A percentile compares a stretch with the other conserved stretches of the same genome.
phyloP scores from a whole-genome alignment of 148 eudicot species.

The Rhododendron simsii region DNA sequence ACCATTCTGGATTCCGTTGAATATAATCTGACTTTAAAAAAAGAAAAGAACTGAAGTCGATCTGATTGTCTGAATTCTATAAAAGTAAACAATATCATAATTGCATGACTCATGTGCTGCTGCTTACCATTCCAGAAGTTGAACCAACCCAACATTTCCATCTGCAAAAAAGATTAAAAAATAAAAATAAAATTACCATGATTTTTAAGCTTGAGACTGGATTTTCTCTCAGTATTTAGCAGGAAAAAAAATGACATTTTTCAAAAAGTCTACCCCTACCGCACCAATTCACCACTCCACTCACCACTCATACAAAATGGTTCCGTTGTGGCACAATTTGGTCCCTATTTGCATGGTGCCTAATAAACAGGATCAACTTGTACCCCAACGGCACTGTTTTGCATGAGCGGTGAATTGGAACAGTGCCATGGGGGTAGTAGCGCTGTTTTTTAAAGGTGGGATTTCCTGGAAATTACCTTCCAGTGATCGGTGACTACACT shows the following conservation, averaged over 20 bases:
- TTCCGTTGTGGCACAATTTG: too few species aligned
- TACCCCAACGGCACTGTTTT: too few species aligned
- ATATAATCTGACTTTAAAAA: too few species aligned
- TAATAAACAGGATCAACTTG: too few species aligned
- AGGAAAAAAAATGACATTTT: neutral
- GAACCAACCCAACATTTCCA: slow-evolving; percentile 34
- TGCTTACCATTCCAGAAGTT: slow-evolving; percentile 38
- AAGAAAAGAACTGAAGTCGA: too few species aligned
- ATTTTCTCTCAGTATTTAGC: neutral
- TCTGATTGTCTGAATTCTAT: neutral
- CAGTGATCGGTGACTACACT: slow-evolving; percentile 24
- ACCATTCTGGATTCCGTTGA: too few species aligned
- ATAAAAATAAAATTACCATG: too few species aligned
- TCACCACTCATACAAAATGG: too few species aligned
- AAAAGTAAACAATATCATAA: neutral
- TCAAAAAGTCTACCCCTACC: neutral
- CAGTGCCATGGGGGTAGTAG: too few species aligned
- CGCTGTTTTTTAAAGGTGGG: neutral
- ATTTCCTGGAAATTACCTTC: slow-evolving; percentile 29
- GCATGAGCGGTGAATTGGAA: too few species aligned
- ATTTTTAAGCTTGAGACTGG: neutral
- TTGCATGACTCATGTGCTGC: neutral
- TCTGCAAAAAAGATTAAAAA: slow-evolving; percentile 15
- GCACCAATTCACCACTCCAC: too few species aligned
- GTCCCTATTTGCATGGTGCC: too few species aligned